These are phyloP conservation scores for Aspergillus glaucus DNA, from an alignment of 2,329 filamentous ascomycete species.

Conservation along the genomic window DNA sequence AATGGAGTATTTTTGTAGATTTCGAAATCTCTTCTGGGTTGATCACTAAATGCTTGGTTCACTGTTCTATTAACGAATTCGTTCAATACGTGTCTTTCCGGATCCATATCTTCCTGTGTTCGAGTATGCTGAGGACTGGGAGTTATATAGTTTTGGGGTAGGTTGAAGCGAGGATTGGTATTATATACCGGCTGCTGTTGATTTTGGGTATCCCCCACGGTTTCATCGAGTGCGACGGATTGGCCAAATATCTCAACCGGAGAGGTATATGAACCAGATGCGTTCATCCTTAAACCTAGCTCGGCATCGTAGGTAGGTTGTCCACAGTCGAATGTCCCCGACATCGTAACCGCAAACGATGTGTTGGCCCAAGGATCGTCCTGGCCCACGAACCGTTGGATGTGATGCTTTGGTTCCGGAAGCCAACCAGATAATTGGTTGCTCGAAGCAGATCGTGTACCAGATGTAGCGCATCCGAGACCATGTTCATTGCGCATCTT, in stretches of 20 bases:
- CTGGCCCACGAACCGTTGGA: conserved; percentile 2
- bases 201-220: background rate
- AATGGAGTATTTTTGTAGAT: background rate
- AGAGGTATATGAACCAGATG: background rate
- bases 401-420: conserved; percentile 7
- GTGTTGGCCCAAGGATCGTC: background rate
- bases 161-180: background rate
- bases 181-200: background rate
- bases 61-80: no score
- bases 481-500: background rate
- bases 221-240: conserved; percentile 2
- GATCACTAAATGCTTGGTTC: no score
- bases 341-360: background rate
- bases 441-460: conserved; percentile 5
- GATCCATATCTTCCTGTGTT: background rate
- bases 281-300: background rate
- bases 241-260: conserved; percentile 13
- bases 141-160: no score
- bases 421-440: conserved; percentile 10
- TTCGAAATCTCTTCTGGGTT: background rate
- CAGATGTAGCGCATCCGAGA: background rate
- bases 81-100: background rate
- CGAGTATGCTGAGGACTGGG: no score
- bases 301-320: background rate
- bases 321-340: background rate